Conservation (phyloP, 441 rosid genomes). For the Jatropha podagrica region DNA sequence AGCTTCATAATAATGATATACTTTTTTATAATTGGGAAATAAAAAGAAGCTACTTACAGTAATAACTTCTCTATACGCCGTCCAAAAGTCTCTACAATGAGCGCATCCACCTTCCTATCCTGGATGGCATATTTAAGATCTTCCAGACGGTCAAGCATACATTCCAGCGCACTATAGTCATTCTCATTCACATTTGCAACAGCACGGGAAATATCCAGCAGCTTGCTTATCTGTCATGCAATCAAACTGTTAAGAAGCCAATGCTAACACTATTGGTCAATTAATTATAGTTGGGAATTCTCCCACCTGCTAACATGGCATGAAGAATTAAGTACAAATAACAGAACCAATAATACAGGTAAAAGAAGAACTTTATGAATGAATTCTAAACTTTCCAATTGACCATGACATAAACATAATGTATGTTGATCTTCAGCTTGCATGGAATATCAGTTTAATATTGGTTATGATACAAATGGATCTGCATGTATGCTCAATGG, state of each 20-base stretch:
- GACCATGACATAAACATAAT: not conserved
- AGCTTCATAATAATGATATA: conserved; percentile 12
- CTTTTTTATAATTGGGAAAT: not conserved
- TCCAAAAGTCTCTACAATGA: conserved; percentile 95
- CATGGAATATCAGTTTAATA: not conserved
- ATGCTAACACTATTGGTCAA: conserved; percentile 3
- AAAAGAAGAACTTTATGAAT: not conserved
- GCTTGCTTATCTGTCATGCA: conserved; percentile 70
- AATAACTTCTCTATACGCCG: conserved; percentile 92
- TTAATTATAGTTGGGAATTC: not conserved
- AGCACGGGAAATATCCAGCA: conserved; percentile 70
- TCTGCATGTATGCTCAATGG: not conserved
- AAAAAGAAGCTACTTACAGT: conserved; percentile 52
- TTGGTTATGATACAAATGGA: conserved; percentile 1
- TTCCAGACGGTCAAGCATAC: conserved; percentile 76
- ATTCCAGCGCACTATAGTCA: conserved; percentile 70
- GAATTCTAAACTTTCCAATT: not conserved
- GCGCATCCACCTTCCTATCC: conserved; percentile 96
- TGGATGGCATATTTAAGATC: conserved; percentile 91
- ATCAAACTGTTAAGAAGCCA: conserved; percentile 20
- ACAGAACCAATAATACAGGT: conserved; percentile 2
- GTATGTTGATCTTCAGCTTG: not conserved
- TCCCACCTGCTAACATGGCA: not conserved
- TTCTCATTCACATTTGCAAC: conserved; percentile 67
- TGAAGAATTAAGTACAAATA: not conserved